phyloP scores from a whole-genome alignment of 164 flowering plant genomes.

The Protea cynaroides region DNA sequence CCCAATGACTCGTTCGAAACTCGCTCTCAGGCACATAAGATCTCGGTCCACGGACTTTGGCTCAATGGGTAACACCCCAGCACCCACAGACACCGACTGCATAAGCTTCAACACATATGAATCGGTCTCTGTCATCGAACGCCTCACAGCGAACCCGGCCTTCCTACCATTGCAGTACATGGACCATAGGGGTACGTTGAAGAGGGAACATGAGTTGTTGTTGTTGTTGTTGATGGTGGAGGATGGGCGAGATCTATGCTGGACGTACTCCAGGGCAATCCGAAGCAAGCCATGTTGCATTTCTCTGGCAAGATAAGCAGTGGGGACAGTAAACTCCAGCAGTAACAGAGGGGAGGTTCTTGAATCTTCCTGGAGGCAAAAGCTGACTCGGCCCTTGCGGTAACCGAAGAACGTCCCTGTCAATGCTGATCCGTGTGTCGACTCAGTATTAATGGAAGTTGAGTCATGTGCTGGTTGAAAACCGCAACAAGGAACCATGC shows the following conservation, averaged over 20 bases:
- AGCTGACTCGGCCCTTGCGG: conserved; percentile 37
- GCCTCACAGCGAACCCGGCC: conserved; percentile 30
- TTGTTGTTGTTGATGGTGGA: too few species aligned
- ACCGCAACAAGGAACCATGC: conserved; percentile 37
- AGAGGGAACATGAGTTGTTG: conserved; percentile 13
- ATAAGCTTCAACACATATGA: conserved; percentile 18
- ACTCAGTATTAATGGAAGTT: neutral
- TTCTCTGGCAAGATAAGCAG: conserved; percentile 27
- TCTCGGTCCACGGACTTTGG: conserved; percentile 11
- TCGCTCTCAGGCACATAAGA: conserved; percentile 33
- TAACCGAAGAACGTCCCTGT: conserved; percentile 44
- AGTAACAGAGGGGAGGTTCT: conserved; percentile 18
- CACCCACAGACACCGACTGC: conserved; percentile 34
- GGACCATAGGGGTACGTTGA: conserved; percentile 31
- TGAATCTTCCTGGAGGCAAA: conserved; percentile 28
- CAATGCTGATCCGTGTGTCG: conserved; percentile 6
- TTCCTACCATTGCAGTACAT: conserved; percentile 47
- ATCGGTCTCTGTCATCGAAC: conserved; percentile 19
- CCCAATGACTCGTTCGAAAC: conserved; percentile 32
- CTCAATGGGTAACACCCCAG: conserved; percentile 30
- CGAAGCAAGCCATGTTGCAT: conserved; percentile 32
- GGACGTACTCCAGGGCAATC: conserved; percentile 33
- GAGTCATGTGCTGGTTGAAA: conserved; percentile 7
- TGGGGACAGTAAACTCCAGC: conserved; percentile 36
- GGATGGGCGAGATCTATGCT: neutral